Conservation (phyloP, 169 alveolate genomes). For the Plasmodium relictum region DNA sequence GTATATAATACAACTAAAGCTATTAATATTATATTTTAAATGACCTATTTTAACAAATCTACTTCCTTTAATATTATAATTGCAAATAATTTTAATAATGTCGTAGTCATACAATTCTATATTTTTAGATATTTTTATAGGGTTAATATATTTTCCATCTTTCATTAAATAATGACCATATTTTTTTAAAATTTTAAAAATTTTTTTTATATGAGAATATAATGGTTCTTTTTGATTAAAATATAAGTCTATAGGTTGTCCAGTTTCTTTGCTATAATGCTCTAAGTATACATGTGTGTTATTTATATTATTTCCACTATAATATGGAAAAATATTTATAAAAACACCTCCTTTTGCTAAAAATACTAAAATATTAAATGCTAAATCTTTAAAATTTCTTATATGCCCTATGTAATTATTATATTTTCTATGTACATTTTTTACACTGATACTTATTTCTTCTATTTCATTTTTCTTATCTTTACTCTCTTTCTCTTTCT, state of each 20-base stretch:
- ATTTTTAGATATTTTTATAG: constrained; percentile 48
- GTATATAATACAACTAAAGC: constrained; percentile 71
- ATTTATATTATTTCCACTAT: constrained; percentile 74
- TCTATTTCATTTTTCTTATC: neutral
- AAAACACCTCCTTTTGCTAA: constrained; percentile 74
- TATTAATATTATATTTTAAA: constrained; percentile 48
- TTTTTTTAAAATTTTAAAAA: constrained; percentile 57
- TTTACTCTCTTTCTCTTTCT: neutral
- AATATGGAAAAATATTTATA: constrained; percentile 62
- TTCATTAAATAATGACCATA: constrained; percentile 60
- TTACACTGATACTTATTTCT: constrained; percentile 1
- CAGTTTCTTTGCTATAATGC: constrained; percentile 77
- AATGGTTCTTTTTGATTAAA: constrained; percentile 76
- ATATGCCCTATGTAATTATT: constrained; percentile 72
- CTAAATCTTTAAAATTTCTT: constrained; percentile 54
- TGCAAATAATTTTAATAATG: constrained; percentile 58
- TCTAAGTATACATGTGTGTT: constrained; percentile 57
- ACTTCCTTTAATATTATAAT: constrained; percentile 59
- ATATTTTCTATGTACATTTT: neutral
- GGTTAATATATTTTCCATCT: constrained; percentile 28
- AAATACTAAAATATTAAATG: constrained; percentile 56
- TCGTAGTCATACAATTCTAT: constrained; percentile 70
- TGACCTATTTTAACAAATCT: constrained; percentile 48
- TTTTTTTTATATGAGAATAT: constrained; percentile 68
- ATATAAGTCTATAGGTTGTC: constrained; percentile 73